These are phyloP conservation scores for Rhodamnia rubescens DNA, from an alignment of 345 rosid genomes.

Conservation along the genomic window DNA sequence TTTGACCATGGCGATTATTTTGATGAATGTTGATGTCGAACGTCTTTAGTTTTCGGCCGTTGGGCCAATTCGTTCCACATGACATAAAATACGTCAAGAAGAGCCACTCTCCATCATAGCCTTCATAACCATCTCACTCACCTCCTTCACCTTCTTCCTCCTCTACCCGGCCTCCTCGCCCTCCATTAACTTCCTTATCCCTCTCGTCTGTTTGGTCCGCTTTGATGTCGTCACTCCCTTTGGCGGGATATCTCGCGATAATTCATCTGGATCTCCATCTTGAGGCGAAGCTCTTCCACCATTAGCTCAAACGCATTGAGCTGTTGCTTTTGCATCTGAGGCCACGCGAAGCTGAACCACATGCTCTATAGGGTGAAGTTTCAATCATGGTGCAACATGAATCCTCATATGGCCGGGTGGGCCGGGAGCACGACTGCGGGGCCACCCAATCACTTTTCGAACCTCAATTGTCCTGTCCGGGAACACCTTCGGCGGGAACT, in stretches of 20 bases:
- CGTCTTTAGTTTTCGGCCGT: no score
- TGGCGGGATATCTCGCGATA: background rate
- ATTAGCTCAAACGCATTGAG: background rate
- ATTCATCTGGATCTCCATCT: background rate
- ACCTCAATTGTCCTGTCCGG: slow-evolving; percentile 10
- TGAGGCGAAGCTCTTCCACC: background rate
- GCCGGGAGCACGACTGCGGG: slow-evolving; percentile 15
- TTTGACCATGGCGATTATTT: no score
- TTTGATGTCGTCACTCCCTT: background rate
- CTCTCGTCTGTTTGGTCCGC: no score
- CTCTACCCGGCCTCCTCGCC: background rate
- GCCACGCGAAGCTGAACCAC: no score
- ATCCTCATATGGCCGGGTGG: slow-evolving; percentile 26
- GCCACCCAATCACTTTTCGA: slow-evolving; percentile 31
- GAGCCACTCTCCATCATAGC: slow-evolving; percentile 36
- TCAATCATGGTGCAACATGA: slow-evolving; percentile 50
- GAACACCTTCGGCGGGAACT: background rate
- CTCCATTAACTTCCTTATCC: slow-evolving; percentile 29
- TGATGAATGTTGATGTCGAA: no score
- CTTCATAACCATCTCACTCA: slow-evolving; percentile 10
- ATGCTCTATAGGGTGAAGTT: slow-evolving; percentile 34
- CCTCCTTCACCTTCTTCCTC: slow-evolving; percentile 12
- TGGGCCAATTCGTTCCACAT: no score
- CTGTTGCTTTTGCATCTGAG: background rate
- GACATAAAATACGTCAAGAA: slow-evolving; percentile 6